Base-by-base conservation (phyloP, 768 basidiomycete species). In the Agaricus blazei region DNA sequence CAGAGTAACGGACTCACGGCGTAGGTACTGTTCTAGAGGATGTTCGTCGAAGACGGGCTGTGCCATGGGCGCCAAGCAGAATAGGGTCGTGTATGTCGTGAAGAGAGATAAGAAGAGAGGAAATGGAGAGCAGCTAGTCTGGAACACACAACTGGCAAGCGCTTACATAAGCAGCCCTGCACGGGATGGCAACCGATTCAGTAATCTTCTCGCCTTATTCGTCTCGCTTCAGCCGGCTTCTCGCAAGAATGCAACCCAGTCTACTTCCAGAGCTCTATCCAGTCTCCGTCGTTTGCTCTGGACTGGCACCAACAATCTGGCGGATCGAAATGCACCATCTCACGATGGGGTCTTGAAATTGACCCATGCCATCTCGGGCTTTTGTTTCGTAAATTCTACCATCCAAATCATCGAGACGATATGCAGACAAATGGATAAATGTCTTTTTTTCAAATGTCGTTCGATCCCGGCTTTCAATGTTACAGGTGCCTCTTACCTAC, bases 21-120 rank as follows among this genome's bases (percentile, higher is more conserved):
- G 73, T 52, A 90, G 72, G 68, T 90, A 90, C 61, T 82, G 78
- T 62, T 85, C 81, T 42, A 90, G 76, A 42, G 88, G 88, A 62
- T 89, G 87, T 58, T 88, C 82, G 60, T 88, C 84, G 69, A 88
- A 88, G 58, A 89, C 67, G 56, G 88, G 77, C 74, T 90, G 85
- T 36, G 88, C 88, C 88, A 90, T 90, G 55, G 59, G 52, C 57
- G 57, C 40, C 48, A 14, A 14, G 37, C 28, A 31, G 27, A 28
- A n/a, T 45, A 38, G 43, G 24, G 41, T 34, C 34, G 37, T 41
- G 40, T 44, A 56, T 5, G 40, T 56, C 54, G 54, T 56, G 43
- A 51, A 19, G 42, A 31, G 45, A 52, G 46, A 42, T 48, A 29
- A 55, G 47, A n/a, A 27, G 49, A 43, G 49, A 55, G 34, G 29